phyloP scores from a whole-genome alignment of 2,329 filamentous ascomycete genomes.

The Epichloe scottii region DNA sequence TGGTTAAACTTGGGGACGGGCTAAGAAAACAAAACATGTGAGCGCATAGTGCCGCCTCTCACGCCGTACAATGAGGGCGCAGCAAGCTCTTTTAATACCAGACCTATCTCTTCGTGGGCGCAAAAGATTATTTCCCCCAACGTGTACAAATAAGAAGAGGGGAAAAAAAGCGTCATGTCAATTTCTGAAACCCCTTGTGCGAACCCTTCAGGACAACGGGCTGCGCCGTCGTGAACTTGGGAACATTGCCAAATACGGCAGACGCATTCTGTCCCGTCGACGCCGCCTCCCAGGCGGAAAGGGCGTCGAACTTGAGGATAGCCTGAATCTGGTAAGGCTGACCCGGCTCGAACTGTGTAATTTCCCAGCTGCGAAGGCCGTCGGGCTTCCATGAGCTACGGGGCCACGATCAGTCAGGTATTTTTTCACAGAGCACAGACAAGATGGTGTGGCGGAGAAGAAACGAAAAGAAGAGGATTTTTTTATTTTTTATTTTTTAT shows the following conservation, averaged over 20 bases:
- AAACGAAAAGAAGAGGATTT: not conserved
- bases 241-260: slow-evolving; percentile 13
- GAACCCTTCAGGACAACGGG: slow-evolving; percentile 13
- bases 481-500: not conserved
- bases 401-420: not conserved
- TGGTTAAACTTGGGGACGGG: no score
- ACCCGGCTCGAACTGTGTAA: slow-evolving; percentile 10
- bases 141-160: no score
- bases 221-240: slow-evolving; percentile 11
- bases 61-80: no score
- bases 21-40: no score
- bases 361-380: slow-evolving; percentile 13
- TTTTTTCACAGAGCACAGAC: not conserved
- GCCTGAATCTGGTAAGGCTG: slow-evolving; percentile 14
- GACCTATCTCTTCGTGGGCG: no score
- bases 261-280: slow-evolving; percentile 1
- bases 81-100: no score
- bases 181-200: not conserved
- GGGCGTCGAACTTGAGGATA: slow-evolving; percentile 11
- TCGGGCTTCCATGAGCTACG: slow-evolving; percentile 10
- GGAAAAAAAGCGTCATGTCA: not conserved
- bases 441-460: not conserved
- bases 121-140: no score
- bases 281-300: slow-evolving; percentile 11
- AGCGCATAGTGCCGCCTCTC: no score